phyloP scores from a whole-genome alignment of 768 basidiomycete species.

The Russula abietina region DNA sequence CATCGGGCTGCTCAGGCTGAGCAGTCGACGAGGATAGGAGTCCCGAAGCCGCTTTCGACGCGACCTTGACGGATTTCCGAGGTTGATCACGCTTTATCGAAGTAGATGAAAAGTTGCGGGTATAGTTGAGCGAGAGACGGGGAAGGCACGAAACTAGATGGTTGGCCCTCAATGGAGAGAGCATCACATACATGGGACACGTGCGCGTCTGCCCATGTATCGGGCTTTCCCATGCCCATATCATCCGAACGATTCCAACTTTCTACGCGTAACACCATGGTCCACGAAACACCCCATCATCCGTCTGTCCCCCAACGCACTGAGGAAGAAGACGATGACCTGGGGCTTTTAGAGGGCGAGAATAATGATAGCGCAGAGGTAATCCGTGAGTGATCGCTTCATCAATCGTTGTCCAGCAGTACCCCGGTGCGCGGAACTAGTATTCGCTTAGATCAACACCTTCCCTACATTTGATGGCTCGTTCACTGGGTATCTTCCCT shows the following conservation, averaged over 20 bases:
- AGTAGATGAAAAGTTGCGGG: not conserved
- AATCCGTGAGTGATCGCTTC: not conserved
- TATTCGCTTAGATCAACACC: not conserved
- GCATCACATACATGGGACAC: constrained; percentile 5
- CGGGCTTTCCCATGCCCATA: not conserved
- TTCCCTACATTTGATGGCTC: not conserved
- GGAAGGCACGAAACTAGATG: not conserved
- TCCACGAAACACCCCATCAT: not conserved
- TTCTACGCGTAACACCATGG: constrained; percentile 5
- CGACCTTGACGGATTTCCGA: not conserved
- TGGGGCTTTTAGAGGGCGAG: constrained; percentile 2
- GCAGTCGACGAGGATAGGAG: not conserved
- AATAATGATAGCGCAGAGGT: not conserved
- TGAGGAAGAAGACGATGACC: constrained; percentile 6
- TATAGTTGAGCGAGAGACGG: not conserved
- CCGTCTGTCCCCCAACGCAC: not conserved
- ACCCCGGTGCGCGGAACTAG: not conserved
- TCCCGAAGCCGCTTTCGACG: not conserved
- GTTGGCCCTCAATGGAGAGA: constrained; percentile 5
- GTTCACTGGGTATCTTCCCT: not conserved
- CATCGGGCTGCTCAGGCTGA: not conserved
- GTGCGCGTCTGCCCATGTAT: not conserved
- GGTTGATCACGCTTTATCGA: not conserved
- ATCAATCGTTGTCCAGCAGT: no score
- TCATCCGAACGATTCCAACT: constrained; percentile 10